These are phyloP conservation scores for Colletotrichum neosansevieriae DNA, from an alignment of 2,329 filamentous ascomycete genomes.

Conservation along the genomic window DNA sequence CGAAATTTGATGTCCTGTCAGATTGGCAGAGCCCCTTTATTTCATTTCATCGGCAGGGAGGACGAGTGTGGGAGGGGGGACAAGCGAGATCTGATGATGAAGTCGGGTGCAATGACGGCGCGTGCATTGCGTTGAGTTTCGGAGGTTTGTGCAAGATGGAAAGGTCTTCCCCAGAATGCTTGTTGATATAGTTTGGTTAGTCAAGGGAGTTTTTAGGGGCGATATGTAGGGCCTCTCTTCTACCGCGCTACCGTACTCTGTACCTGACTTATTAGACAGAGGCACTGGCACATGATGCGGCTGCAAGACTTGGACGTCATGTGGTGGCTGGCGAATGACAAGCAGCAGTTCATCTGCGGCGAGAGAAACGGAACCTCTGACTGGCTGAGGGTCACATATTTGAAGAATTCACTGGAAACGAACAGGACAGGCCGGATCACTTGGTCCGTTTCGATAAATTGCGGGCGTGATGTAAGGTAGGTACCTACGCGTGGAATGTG, in stretches of 20 bases:
- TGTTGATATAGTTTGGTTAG: neutral
- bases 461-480: slow-evolving; percentile 23
- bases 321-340: slow-evolving; percentile 36
- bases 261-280: slow-evolving; percentile 21
- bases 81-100: slow-evolving; percentile 25
- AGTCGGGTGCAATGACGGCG: neutral
- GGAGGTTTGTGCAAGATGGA: neutral
- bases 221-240: slow-evolving; percentile 22
- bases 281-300: slow-evolving; percentile 36
- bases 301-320: slow-evolving; percentile 36
- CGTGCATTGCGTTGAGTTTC: neutral
- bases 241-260: neutral
- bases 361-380: slow-evolving; percentile 5
- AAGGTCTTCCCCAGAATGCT: neutral
- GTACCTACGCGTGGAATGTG: slow-evolving; percentile 6
- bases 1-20: slow-evolving; percentile 40
- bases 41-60: neutral
- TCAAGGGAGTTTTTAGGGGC: neutral
- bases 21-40: slow-evolving; percentile 32
- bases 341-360: neutral
- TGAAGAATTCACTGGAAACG: neutral
- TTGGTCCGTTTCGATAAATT: slow-evolving; percentile 36
- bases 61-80: slow-evolving; percentile 16
- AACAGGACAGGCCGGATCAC: slow-evolving; percentile 17
- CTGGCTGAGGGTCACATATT: slow-evolving; percentile 1